Percentiles rank a stretch among this genome's conserved stretches.
Evolutionary conservation across 148 eudicot species (phyloP).

Genomic region (Fagopyrum homotropicum): DNA sequence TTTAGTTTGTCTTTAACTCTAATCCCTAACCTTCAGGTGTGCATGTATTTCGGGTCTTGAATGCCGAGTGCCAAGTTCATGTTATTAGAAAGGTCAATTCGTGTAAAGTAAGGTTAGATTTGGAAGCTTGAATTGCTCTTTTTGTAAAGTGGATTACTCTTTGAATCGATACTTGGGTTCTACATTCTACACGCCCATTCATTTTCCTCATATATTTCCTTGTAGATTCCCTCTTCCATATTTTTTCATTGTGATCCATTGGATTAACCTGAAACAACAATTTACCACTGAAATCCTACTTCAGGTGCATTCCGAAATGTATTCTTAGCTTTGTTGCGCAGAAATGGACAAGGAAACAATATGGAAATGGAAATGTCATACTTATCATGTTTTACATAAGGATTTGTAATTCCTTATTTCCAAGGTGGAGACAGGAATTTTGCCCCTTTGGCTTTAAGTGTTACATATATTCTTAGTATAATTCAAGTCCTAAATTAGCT

Average conservation of each 20-base stretch:
- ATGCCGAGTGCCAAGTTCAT: not conserved
- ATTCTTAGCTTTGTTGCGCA: not conserved
- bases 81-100: not conserved
- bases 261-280: not conserved
- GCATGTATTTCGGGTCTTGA: not conserved
- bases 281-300: not conserved
- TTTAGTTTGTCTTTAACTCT: not conserved
- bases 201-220: not conserved
- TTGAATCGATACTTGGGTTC: not conserved
- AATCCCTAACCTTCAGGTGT: not conserved
- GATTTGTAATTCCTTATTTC: too few species aligned
- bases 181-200: not conserved
- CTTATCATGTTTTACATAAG: too few species aligned
- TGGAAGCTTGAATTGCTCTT: not conserved
- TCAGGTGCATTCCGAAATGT: not conserved
- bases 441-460: too few species aligned
- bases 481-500: not conserved
- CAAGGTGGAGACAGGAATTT: too few species aligned
- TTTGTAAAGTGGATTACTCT: not conserved
- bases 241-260: not conserved
- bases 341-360: too few species aligned
- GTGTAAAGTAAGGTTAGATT: not conserved
- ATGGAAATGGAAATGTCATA: too few species aligned
- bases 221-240: not conserved
- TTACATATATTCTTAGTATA: not conserved